These are phyloP conservation scores for Brassica napus DNA, from an alignment of 345 rosid species.

Conservation along the genomic window Da-Ae NC_063435.1:29338001-29338500, in stretches of 20 bases:
- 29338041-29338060: conserved; percentile 21
- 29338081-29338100: not conserved
- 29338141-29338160: not conserved
- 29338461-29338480: conserved; percentile 6
- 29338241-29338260: conserved; percentile 40
- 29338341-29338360: not conserved
- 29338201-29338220: conserved; percentile 31
- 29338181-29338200: conserved; percentile 37
- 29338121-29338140: conserved; percentile 18
- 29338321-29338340: too few relatives aligned
- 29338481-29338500: conserved; percentile 16
- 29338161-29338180: not conserved
- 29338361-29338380: not conserved
- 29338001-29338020: conserved; percentile 43
- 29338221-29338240: conserved; percentile 33
- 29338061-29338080: conserved; percentile 9
- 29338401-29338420: not conserved
- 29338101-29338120: not conserved
- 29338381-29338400: not conserved
- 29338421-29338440: conserved; percentile 8
- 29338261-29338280: conserved; percentile 36
- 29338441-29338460: conserved; percentile 28
- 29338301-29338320: not conserved
- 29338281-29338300: conserved; percentile 21
- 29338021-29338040: conserved; percentile 33